Base-by-base conservation (phyloP, 2,329 filamentous ascomycete species). In the Fusarium goolgardi region DNA sequence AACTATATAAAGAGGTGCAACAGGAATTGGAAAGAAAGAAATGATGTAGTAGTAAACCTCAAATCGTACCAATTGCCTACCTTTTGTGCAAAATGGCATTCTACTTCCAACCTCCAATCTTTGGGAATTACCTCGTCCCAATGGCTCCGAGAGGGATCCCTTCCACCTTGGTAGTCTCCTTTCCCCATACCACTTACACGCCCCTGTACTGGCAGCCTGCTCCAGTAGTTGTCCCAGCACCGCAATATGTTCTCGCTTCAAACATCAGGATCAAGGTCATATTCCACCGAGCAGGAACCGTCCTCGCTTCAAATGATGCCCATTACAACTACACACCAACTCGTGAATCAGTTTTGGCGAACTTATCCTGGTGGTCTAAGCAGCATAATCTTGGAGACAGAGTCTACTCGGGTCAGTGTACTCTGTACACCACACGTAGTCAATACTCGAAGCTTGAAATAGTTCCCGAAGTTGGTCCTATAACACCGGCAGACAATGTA, bases 61-160 rank as follows among this genome's bases (percentile, higher is more conserved):
- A n/a, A 5, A 27, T 35, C 15, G 32, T 50, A 13, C 10, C 5
- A 25, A 18, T 50, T n/a, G 23, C 7, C 25, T 18, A 16, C 15
- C 6, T 13, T 32, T 18, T 18, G 8, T 10, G 25, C 15, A 41
- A 51, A 9, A 78, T 78, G 75, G 13, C 71, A 0, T 75, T 66
- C 27, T 66, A 71, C 43, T 70, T 75, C 41, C 74, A 72, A 23
- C 64, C 71, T 15, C 72, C 74, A 23, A 52, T 75, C 39, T 72
- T 78, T n/a, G 43, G 27, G 41, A 29, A 43, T 10, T 46, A 46
- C 21, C 31, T 54, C 9, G 40, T 65, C 54, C 41, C 23, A 43
- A 13, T 16, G 20, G 25, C 51, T 6, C 34, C 35, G 15, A 20
- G 18, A 20, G 35, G 7, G 23, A 13, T 37, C 32, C 34, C 40